Percentiles rank a stretch among this genome's conserved stretches.
Evolutionary conservation across 2,329 filamentous ascomycete species (phyloP).

Genomic region (Diaporthe humulicola): DNA sequence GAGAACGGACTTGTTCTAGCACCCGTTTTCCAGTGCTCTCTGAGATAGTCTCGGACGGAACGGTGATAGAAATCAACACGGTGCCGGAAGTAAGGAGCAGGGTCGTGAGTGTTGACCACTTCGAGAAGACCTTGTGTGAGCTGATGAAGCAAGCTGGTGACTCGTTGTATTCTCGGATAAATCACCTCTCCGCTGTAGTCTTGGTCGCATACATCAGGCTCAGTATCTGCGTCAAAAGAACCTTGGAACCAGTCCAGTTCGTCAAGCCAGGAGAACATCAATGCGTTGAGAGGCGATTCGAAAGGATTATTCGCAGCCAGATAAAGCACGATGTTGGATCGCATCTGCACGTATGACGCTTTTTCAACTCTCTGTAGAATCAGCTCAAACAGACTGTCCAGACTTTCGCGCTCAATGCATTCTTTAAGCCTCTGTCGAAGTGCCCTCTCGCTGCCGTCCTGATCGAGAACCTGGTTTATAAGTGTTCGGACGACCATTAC

Average conservation of each 20-base stretch:
- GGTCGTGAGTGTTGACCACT: background rate
- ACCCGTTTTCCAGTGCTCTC: background rate
- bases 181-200: background rate
- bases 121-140: constrained; percentile 12
- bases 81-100: background rate
- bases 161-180: background rate
- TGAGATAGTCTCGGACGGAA: background rate
- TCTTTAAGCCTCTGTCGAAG: background rate
- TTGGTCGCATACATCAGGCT: background rate
- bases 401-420: constrained; percentile 13
- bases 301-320: constrained; percentile 14
- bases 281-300: background rate
- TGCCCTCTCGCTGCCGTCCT: background rate
- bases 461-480: background rate
- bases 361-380: constrained; percentile 8
- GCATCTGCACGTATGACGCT: background rate
- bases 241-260: background rate
- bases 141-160: constrained; percentile 5
- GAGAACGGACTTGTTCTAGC: background rate
- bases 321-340: constrained; percentile 17
- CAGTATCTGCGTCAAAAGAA: background rate
- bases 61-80: constrained; percentile 13
- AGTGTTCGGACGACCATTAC: constrained; percentile 7
- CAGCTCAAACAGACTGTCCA: constrained; percentile 14
- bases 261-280: background rate